Evolutionary conservation across 805 yeast species (phyloP).

Genomic region (Starmera dryadoides): DNA sequence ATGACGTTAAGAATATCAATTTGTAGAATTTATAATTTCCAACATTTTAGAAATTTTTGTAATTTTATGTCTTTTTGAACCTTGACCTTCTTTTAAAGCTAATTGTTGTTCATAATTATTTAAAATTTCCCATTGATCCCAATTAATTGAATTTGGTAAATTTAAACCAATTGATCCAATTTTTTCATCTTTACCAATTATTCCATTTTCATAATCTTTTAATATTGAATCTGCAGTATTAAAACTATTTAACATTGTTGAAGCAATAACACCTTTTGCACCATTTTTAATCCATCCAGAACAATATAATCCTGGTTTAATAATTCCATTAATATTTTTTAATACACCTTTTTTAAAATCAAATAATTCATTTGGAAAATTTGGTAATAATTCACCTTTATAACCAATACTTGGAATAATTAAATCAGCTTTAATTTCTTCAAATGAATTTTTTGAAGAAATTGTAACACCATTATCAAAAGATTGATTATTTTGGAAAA

Average conservation of each 20-base stretch:
- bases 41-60: constrained; percentile 43
- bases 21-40: constrained; percentile 17
- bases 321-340: constrained; percentile 39
- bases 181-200: constrained; percentile 16
- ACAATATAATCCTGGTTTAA: constrained; percentile 54
- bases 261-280: constrained; percentile 84
- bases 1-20: too few relatives aligned
- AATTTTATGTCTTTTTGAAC: constrained; percentile 56
- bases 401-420: constrained; percentile 83
- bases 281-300: constrained; percentile 91
- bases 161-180: constrained; percentile 22
- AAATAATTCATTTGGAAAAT: constrained; percentile 42
- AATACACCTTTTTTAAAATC: constrained; percentile 36
- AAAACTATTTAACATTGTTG: constrained; percentile 81
- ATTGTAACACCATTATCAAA: constrained; percentile 27
- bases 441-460: constrained; percentile 16
- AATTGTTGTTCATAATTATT: constrained; percentile 42
- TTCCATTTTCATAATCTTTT: constrained; percentile 39
- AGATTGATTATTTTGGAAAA: constrained; percentile 42
- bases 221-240: constrained; percentile 62
- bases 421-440: constrained; percentile 44
- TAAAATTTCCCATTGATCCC: constrained; percentile 64
- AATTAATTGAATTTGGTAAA: constrained; percentile 30
- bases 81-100: constrained; percentile 40
- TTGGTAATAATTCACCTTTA: constrained; percentile 56